Evolutionary conservation across 257 asterid genomes (phyloP).

Genomic region (Sherardia arvensis): DNA sequence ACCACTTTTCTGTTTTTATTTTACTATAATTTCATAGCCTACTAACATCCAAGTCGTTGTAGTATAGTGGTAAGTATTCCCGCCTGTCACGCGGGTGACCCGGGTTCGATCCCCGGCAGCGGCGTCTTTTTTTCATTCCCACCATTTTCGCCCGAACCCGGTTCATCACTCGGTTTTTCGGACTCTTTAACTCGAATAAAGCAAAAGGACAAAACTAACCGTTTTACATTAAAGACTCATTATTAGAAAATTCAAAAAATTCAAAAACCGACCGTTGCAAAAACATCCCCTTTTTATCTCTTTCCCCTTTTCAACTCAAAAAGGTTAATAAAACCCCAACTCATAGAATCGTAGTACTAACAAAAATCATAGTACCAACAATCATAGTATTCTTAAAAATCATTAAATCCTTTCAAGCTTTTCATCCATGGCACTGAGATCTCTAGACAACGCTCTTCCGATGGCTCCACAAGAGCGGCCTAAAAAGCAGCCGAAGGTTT

Average conservation of each 20-base stretch:
- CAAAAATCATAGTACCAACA: neutral
- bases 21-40: too few relatives aligned
- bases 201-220: conserved; percentile 17
- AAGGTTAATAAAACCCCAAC: neutral
- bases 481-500: conserved; percentile 58
- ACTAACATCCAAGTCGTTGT: conserved; percentile 23
- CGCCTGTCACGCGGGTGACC: conserved; percentile 55
- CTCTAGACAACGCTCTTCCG: conserved; percentile 73
- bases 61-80: conserved; percentile 56
- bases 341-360: neutral
- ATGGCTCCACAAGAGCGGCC: conserved; percentile 47
- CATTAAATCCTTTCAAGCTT: neutral
- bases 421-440: conserved; percentile 66
- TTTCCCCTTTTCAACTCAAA: conserved; percentile 16
- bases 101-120: conserved; percentile 59
- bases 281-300: conserved; percentile 13
- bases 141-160: neutral
- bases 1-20: too few relatives aligned
- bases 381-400: neutral
- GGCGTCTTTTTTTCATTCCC: conserved; percentile 13
- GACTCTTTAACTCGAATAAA: neutral
- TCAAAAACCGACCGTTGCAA: conserved; percentile 61
- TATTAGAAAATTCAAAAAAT: conserved; percentile 33
- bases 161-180: neutral
- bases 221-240: conserved; percentile 25